Conservation (phyloP, 202 grass and related monocot genomes). For the Bolboschoenoplectus hybrid region DNA sequence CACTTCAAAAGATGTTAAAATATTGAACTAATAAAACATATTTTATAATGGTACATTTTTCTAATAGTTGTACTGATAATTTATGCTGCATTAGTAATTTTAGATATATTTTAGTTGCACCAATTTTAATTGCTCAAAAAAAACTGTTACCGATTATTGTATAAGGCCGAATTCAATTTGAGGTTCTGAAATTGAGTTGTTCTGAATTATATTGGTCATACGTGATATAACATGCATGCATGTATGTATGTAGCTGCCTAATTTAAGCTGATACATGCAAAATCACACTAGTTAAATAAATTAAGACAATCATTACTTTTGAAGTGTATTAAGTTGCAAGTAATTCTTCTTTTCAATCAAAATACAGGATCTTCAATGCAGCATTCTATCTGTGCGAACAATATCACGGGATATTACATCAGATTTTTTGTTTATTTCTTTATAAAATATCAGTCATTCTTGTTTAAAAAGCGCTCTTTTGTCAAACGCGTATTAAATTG, state of each 20-base stretch:
- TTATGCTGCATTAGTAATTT: background rate
- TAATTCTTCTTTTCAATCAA: background rate
- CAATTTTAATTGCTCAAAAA: background rate
- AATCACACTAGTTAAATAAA: background rate
- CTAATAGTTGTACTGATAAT: background rate
- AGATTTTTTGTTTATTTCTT: background rate
- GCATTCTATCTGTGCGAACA: background rate
- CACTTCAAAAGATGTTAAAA: background rate
- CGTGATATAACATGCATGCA: background rate
- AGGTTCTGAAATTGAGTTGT: background rate
- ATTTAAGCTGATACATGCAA: background rate
- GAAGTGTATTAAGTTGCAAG: background rate
- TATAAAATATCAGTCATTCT: background rate
- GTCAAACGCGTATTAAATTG: background rate
- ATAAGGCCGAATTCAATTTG: background rate
- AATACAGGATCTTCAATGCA: background rate
- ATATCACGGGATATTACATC: background rate
- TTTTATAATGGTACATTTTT: too few species aligned
- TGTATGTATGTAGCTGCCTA: background rate
- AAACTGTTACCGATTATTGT: background rate
- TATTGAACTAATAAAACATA: background rate
- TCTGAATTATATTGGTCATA: background rate
- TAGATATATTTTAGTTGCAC: background rate
- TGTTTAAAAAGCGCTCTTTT: background rate
- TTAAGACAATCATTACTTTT: background rate